These are phyloP conservation scores for Blastobotrys illinoisensis DNA, from an alignment of 1,139 yeast genomes.

Conservation along the genomic window DNA sequence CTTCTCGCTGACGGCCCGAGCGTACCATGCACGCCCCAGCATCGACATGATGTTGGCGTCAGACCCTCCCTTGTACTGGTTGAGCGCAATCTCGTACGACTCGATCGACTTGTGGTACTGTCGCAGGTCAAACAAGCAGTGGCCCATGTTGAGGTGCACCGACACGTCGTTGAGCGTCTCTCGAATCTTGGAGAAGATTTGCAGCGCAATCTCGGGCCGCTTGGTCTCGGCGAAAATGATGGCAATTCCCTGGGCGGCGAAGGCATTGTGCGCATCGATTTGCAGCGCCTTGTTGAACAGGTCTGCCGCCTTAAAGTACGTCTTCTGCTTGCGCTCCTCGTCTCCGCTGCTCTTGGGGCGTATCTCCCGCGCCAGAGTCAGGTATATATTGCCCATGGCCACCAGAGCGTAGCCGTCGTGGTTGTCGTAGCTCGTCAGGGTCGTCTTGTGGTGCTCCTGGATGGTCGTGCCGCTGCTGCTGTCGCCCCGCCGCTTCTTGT, in stretches of 20 bases:
- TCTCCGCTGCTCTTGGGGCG: slow-evolving; percentile 50
- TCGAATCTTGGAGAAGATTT: slow-evolving; percentile 80
- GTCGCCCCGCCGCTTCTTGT: slow-evolving; percentile 39
- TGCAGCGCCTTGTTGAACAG: slow-evolving; percentile 82
- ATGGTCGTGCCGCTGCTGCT: slow-evolving; percentile 49
- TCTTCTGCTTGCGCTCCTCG: slow-evolving; percentile 63
- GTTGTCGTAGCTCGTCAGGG: slow-evolving; percentile 68
- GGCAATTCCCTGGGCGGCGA: slow-evolving; percentile 97
- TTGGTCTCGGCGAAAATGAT: slow-evolving; percentile 87
- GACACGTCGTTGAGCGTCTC: slow-evolving; percentile 85
- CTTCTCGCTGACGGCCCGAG: slow-evolving; percentile 69
- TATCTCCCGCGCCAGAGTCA: slow-evolving; percentile 73
- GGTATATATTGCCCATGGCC: slow-evolving; percentile 84
- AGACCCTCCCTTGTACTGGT: slow-evolving; percentile 50
- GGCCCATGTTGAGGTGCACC: slow-evolving; percentile 81
- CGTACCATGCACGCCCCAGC: slow-evolving; percentile 87
- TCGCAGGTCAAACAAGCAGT: slow-evolving; percentile 74
- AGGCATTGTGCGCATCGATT: slow-evolving; percentile 79
- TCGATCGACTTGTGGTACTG: slow-evolving; percentile 87
- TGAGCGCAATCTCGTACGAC: slow-evolving; percentile 73
- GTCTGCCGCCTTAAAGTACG: slow-evolving; percentile 84
- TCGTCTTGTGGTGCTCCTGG: slow-evolving; percentile 75
- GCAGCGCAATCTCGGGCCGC: slow-evolving; percentile 70
- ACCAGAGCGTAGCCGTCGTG: slow-evolving; percentile 88
- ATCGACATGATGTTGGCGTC: slow-evolving; percentile 64